A percentile compares a stretch with the other conserved stretches of the same genome.
Evolutionary conservation across 1,284 basidiomycete species (phyloP).

Genomic region (Mrakiaceae sp.): DNA sequence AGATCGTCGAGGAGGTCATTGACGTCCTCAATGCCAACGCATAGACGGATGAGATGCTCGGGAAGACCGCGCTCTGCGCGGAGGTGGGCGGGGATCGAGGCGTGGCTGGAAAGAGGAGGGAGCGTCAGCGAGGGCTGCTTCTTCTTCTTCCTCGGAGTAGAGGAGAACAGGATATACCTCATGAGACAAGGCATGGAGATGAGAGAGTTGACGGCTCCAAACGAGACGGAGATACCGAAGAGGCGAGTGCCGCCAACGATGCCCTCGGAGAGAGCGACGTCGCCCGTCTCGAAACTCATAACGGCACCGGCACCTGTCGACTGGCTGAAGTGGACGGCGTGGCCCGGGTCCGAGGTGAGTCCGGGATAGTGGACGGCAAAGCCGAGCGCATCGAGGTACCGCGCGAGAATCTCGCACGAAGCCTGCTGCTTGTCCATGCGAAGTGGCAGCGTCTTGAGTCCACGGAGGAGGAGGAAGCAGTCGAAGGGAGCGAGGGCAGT

Average conservation of each 20-base stretch:
- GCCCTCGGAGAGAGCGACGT: constrained; percentile 79
- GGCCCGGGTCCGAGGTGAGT: constrained; percentile 66
- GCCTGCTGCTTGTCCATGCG: constrained; percentile 92
- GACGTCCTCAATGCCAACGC: constrained; percentile 95
- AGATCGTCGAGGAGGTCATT: constrained; percentile 90
- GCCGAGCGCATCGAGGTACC: constrained; percentile 74
- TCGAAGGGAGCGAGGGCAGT: constrained; percentile 93
- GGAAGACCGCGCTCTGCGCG: constrained; percentile 89
- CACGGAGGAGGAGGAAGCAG: constrained; percentile 88
- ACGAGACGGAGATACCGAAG: constrained; percentile 97
- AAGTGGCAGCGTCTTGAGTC: constrained; percentile 91
- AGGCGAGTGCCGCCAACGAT: constrained; percentile 85
- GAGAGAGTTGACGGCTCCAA: constrained; percentile 94
- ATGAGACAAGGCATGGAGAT: constrained; percentile 99
- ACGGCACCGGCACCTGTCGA: constrained; percentile 88
- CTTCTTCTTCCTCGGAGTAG: neutral
- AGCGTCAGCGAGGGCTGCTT: neutral
- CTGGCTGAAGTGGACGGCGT: constrained; percentile 76
- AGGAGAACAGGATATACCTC: constrained; percentile 59
- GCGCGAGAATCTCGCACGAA: constrained; percentile 71
- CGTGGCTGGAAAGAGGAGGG: constrained; percentile 51
- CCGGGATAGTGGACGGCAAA: constrained; percentile 95
- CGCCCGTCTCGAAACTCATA: constrained; percentile 85
- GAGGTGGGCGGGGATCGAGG: constrained; percentile 88
- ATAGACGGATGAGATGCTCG: constrained; percentile 94